Conservation (phyloP, 1,139 yeast genomes). For the Blastobotrys proliferans region DNA sequence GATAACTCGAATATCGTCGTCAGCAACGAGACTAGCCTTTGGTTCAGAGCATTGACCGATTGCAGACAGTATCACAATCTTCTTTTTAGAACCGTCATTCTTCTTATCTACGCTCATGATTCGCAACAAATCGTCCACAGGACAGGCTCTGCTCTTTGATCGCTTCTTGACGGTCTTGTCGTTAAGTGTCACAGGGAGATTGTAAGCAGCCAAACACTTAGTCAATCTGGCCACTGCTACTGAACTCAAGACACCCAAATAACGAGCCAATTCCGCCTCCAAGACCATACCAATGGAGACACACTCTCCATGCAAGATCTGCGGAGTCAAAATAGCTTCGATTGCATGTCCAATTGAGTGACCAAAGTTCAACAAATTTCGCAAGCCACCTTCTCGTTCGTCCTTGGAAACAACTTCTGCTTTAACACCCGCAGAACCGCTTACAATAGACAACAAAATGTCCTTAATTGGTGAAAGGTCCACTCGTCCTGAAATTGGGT, state of each 20-base stretch:
- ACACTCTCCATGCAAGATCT: conserved; percentile 96
- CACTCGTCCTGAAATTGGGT: conserved; percentile 39
- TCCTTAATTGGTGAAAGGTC: conserved; percentile 65
- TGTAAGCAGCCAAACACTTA: conserved; percentile 79
- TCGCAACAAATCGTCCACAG: conserved; percentile 63
- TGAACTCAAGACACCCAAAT: conserved; percentile 81
- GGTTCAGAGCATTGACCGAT: conserved; percentile 89
- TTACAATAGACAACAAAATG: conserved; percentile 72
- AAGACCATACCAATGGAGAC: conserved; percentile 91
- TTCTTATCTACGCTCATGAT: conserved; percentile 97
- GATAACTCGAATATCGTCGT: conserved; percentile 74
- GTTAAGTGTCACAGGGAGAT: conserved; percentile 73
- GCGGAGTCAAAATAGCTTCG: conserved; percentile 94
- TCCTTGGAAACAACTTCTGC: conserved; percentile 92
- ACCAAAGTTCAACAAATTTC: conserved; percentile 91
- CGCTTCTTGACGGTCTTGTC: conserved; percentile 71
- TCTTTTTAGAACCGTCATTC: conserved; percentile 87
- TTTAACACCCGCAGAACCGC: conserved; percentile 83
- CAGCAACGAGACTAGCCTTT: conserved; percentile 79
- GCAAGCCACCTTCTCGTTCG: conserved; percentile 91
- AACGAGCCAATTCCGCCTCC: conserved; percentile 92
- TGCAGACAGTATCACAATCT: conserved; percentile 73
- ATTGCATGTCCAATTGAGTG: conserved; percentile 98
- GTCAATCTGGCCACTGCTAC: conserved; percentile 90
- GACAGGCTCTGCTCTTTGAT: conserved; percentile 63